A percentile compares a stretch with the other conserved stretches of the same genome.
These are phyloP conservation scores for Daedalea quercina DNA, from an alignment of 768 basidiomycete genomes.

Conservation along the genomic window DNA sequence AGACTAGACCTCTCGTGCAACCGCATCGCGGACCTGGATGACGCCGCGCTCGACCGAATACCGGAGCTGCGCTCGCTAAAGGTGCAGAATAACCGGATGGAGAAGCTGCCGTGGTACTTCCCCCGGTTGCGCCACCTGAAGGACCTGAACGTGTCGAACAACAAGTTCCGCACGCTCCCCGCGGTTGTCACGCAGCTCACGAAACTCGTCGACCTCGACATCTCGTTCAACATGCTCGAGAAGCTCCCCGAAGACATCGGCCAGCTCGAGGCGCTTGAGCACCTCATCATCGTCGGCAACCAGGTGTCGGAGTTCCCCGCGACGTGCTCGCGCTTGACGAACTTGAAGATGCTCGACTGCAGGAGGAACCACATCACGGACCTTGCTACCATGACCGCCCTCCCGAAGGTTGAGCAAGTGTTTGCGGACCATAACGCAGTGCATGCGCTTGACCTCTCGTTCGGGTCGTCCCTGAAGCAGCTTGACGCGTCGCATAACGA, in stretches of 20 bases:
- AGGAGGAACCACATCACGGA: constrained; percentile 80
- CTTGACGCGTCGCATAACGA: constrained; percentile 86
- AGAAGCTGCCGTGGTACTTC: constrained; percentile 82
- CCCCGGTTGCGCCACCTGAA: constrained; percentile 63
- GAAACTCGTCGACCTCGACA: constrained; percentile 77
- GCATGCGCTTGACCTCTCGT: constrained; percentile 70
- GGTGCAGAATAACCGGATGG: constrained; percentile 88
- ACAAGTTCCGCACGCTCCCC: constrained; percentile 80
- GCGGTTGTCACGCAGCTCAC: constrained; percentile 65
- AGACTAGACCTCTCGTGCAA: constrained; percentile 89
- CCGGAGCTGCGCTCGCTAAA: constrained; percentile 60
- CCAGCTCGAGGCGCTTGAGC: constrained; percentile 56
- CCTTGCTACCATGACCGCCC: constrained; percentile 55
- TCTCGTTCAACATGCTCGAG: constrained; percentile 89
- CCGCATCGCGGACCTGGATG: constrained; percentile 82
- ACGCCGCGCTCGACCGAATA: constrained; percentile 76
- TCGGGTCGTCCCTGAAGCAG: constrained; percentile 57
- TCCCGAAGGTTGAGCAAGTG: constrained; percentile 64
- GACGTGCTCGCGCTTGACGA: constrained; percentile 46
- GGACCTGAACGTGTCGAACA: constrained; percentile 91
- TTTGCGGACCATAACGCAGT: constrained; percentile 80
- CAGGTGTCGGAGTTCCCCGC: constrained; percentile 66
- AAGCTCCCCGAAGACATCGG: constrained; percentile 80
- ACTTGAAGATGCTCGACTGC: constrained; percentile 72
- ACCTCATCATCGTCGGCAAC: constrained; percentile 83